phyloP scores from a whole-genome alignment of 331 rosid species.

The Quercus tomentella region DNA sequence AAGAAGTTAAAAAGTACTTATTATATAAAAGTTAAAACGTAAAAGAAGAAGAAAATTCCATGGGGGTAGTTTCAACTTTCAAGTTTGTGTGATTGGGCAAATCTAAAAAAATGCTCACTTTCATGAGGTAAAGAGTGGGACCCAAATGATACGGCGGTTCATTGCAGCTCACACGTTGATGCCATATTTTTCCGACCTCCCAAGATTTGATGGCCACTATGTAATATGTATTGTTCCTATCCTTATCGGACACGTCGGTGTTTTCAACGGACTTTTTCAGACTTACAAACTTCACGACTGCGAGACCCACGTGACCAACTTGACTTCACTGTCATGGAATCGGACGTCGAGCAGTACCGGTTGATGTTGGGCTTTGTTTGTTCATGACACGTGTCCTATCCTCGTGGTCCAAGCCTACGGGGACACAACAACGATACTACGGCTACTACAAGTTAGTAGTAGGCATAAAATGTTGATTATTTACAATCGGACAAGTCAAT shows the following conservation, averaged over 20 bases:
- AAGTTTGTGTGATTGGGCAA: slow-evolving; percentile 1
- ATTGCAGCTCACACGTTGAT: slow-evolving; percentile 26
- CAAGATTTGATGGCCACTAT: slow-evolving; percentile 7
- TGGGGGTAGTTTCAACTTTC: neutral
- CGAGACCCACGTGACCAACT: neutral
- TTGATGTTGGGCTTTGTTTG: neutral
- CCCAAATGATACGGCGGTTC: slow-evolving; percentile 28
- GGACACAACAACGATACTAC: slow-evolving; percentile 2
- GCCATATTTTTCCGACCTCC: neutral
- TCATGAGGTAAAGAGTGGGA: slow-evolving; percentile 20
- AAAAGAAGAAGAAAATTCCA: neutral
- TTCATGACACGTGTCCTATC: slow-evolving; percentile 36
- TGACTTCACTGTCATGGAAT: neutral
- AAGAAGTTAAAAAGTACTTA: no score
- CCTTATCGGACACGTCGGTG: neutral
- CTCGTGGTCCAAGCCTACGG: slow-evolving; percentile 30
- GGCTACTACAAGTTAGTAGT: neutral
- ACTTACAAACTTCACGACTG: slow-evolving; percentile 41
- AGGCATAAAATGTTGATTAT: no score
- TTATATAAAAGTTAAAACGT: no score
- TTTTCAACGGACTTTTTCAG: neutral
- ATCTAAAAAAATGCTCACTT: no score
- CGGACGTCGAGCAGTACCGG: neutral
- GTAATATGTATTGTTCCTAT: neutral
- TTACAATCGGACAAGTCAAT: no score